phyloP scores from a whole-genome alignment of 2,329 filamentous ascomycete species.

The Mycogone perniciosa region DNA sequence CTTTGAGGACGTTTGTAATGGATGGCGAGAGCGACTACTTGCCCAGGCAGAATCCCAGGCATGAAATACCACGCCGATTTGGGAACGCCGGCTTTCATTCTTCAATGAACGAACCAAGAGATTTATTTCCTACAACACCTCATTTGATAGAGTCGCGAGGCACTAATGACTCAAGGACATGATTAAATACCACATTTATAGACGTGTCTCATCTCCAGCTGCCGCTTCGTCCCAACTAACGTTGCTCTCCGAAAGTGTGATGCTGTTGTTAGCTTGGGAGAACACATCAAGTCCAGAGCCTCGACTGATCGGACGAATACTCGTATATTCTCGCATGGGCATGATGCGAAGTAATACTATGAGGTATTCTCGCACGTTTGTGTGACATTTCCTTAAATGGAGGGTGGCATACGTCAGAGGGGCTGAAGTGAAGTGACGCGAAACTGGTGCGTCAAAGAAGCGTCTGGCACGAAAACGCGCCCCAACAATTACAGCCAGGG shows the following conservation, averaged over 20 bases:
- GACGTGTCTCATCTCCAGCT: too few species aligned
- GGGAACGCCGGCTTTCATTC: background rate
- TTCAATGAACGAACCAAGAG: background rate
- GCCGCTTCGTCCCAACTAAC: too few species aligned
- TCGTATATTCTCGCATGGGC: too few species aligned
- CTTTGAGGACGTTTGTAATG: slow-evolving; percentile 84
- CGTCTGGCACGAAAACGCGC: slow-evolving; percentile 9
- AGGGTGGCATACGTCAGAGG: background rate
- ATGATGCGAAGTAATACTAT: too few species aligned
- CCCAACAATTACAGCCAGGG: background rate
- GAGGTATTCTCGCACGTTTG: too few species aligned
- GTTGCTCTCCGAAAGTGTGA: too few species aligned
- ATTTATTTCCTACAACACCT: background rate
- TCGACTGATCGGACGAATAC: too few species aligned
- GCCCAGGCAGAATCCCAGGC: slow-evolving; percentile 52
- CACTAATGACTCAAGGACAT: slow-evolving; percentile 10
- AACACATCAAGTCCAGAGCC: too few species aligned
- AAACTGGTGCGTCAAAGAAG: slow-evolving; percentile 9
- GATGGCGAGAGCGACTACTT: slow-evolving; percentile 71
- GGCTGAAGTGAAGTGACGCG: slow-evolving; percentile 1
- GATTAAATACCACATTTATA: background rate
- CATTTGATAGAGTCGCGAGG: background rate
- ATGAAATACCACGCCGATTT: slow-evolving; percentile 14
- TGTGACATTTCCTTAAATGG: too few species aligned
- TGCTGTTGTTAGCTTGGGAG: too few species aligned